Evolutionary conservation across 179 eudicot species (phyloP).

Genomic region (Amaranthus tricolor): DNA sequence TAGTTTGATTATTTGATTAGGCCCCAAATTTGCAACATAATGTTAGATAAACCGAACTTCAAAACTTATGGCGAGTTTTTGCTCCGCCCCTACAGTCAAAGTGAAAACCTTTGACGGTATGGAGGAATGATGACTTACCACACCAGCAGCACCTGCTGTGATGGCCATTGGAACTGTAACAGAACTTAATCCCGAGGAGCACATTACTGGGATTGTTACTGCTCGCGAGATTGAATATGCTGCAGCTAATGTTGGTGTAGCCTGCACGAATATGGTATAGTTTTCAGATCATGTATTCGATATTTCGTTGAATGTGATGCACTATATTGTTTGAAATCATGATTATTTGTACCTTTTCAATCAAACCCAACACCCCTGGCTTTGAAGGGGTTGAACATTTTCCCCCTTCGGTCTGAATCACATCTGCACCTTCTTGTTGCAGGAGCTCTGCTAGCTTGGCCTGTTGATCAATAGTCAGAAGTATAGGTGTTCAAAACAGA

Average conservation of each 20-base stretch:
- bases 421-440: conserved; percentile 78
- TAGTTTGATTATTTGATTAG: too few species aligned
- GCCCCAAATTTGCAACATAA: too few species aligned
- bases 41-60: too few species aligned
- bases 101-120: too few species aligned
- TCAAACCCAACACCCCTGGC: conserved; percentile 83
- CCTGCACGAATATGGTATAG: conserved; percentile 33
- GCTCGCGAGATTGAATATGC: conserved; percentile 88
- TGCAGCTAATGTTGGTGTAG: conserved; percentile 84
- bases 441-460: conserved; percentile 71
- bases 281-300: neutral
- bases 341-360: conserved; percentile 63
- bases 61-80: too few species aligned
- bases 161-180: conserved; percentile 90
- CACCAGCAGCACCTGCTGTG: conserved; percentile 14
- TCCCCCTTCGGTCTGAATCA: conserved; percentile 95
- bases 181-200: conserved; percentile 81
- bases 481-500: neutral
- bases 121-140: too few species aligned
- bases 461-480: conserved; percentile 34
- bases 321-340: neutral
- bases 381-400: conserved; percentile 72
- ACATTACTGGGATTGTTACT: conserved; percentile 80
- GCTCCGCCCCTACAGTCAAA: too few species aligned
- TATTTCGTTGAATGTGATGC: neutral